Base-by-base conservation (phyloP, 2,329 filamentous ascomycete species). In the Hymenoscyphus repandus region DNA sequence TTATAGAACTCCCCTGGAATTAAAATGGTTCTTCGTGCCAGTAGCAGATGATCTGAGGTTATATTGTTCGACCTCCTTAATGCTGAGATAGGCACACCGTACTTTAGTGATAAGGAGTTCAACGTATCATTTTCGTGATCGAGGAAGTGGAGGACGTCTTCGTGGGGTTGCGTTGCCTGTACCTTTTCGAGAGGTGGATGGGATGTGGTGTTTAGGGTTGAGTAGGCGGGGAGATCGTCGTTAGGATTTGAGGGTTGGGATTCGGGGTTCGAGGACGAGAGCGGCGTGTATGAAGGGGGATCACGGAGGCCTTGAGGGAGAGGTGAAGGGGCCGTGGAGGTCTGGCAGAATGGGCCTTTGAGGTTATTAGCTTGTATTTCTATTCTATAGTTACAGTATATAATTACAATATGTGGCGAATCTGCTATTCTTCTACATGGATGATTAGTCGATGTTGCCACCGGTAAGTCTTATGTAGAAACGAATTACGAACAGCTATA, bases 61-160 rank as follows among this genome's bases (percentile, higher is more conserved):
- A 93, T 72, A 51, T 82, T 81, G 69, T 93, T 93, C 52, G 78
- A 75, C 47, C 72, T 75, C 40, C 86, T 76, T 13, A 93, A 71
- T 1, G 75, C 78, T 7, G 75, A 62, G 15, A 79, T 72, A 1
- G 88, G 85, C 1, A 92, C 82, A 42, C 75, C 74, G 64, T 93
- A 93, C 20, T 81, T 78, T 6, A 93, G 72, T 1, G 86, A 85
- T 13, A 93, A 71, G 1, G 85, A 86, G 17, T 73, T 61, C 57
- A 92, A 70, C 9, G 77, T 83, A 64, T 93, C 88, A 54, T 77
- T 74, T n/a, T 72, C 69, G 51, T 86, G 83, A 61, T 87, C 74
- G 44, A 93, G 72, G 67, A 90, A 90, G 66, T 93, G 88, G 12
- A 91, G 71, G 2, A 82, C 81, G 66, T 90, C 86, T 51, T 80